These are phyloP conservation scores for Rubus parviflorus DNA, from an alignment of 306 rosid species.

Conservation along the genomic window DNA sequence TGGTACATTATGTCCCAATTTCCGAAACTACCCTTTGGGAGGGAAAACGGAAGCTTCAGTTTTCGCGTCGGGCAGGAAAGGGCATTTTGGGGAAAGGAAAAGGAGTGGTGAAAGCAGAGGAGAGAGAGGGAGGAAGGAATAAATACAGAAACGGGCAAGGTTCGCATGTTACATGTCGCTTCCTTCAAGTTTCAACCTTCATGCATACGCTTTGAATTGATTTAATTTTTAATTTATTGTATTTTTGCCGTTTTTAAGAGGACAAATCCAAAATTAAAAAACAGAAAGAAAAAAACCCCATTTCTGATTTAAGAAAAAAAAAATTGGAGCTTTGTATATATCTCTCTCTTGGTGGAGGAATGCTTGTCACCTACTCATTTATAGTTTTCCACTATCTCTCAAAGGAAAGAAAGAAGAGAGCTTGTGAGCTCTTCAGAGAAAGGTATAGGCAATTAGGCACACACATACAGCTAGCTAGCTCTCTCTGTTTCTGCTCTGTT, in stretches of 20 bases:
- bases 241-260: constrained; percentile 32
- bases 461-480: constrained; percentile 5
- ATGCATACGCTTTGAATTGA: constrained; percentile 43
- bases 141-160: constrained; percentile 59
- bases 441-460: constrained; percentile 17
- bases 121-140: constrained; percentile 34
- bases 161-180: constrained; percentile 55
- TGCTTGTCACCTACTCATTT: constrained; percentile 83
- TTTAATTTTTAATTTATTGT: constrained; percentile 29
- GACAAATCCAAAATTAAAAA: constrained; percentile 4
- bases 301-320: background rate
- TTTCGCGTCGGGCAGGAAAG: constrained; percentile 6
- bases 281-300: constrained; percentile 11
- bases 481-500: constrained; percentile 22
- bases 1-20: constrained; percentile 30
- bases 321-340: constrained; percentile 37
- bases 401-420: constrained; percentile 23
- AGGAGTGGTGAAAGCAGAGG: constrained; percentile 15
- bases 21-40: background rate
- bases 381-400: constrained; percentile 42
- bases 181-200: constrained; percentile 36
- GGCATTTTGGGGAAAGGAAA: constrained; percentile 31
- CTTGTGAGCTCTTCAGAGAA: background rate
- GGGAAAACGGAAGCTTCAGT: background rate
- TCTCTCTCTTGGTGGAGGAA: constrained; percentile 63